Conservation (phyloP, 2,329 filamentous ascomycete genomes). For the Stagonosporopsis rhizophila region DNA sequence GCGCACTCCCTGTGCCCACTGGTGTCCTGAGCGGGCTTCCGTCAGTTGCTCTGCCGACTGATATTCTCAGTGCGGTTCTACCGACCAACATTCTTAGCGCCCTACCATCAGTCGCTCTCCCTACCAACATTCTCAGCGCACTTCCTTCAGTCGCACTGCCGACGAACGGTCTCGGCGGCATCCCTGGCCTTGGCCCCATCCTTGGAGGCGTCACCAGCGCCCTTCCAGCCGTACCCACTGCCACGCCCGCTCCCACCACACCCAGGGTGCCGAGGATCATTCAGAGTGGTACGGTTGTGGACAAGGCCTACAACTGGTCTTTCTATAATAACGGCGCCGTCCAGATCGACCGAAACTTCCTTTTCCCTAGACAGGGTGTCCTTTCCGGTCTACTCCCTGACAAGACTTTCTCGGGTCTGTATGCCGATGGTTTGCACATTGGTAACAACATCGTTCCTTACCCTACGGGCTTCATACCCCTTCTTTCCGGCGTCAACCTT, state of each 20-base stretch:
- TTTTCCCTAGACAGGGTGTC: constrained; percentile 19
- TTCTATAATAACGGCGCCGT: constrained; percentile 25
- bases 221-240: constrained; percentile 3
- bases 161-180: not conserved
- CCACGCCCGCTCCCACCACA: not conserved
- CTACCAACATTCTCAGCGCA: not conserved
- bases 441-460: constrained; percentile 25
- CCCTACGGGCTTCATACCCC: constrained; percentile 12
- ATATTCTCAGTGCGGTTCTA: not conserved
- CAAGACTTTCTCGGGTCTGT: constrained; percentile 22
- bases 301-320: constrained; percentile 21
- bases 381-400: constrained; percentile 21
- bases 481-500: constrained; percentile 11
- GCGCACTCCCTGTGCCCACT: not conserved
- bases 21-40: not conserved
- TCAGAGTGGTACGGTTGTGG: constrained; percentile 18
- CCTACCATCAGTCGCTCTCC: not conserved
- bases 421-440: constrained; percentile 27
- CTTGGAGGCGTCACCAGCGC: constrained; percentile 4
- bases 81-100: not conserved
- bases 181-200: not conserved
- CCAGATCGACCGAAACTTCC: constrained; percentile 24
- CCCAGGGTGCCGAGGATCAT: constrained; percentile 13
- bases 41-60: not conserved
- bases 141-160: not conserved